These are phyloP conservation scores for Ceratobasidium sp. DNA, from an alignment of 1,284 basidiomycete species.

Conservation along the genomic window DNA sequence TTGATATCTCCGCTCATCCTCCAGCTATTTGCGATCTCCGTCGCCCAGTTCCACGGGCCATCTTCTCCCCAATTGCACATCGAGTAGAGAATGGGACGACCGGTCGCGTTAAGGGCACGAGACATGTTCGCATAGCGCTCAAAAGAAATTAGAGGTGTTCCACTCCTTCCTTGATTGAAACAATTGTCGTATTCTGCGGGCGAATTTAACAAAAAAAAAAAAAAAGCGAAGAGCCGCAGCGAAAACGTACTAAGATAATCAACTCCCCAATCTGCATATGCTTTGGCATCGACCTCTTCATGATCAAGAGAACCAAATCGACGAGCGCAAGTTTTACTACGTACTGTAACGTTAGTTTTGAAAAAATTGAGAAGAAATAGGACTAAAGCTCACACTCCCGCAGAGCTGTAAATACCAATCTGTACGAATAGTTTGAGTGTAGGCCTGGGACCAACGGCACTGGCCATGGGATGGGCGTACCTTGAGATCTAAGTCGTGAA, in stretches of 20 bases:
- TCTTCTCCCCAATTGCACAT: slow-evolving; percentile 68
- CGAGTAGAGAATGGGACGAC: slow-evolving; percentile 67
- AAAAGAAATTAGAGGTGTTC: slow-evolving; percentile 61
- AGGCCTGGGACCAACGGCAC: background rate
- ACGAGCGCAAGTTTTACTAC: slow-evolving; percentile 62
- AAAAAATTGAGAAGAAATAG: background rate
- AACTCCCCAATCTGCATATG: slow-evolving; percentile 64
- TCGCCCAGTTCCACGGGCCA: slow-evolving; percentile 65
- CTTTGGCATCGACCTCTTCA: slow-evolving; percentile 65
- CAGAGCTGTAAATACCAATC: slow-evolving; percentile 66
- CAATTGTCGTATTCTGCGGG: slow-evolving; percentile 65
- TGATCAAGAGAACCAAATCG: slow-evolving; percentile 64
- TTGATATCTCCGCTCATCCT: slow-evolving; percentile 64
- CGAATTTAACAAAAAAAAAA: background rate
- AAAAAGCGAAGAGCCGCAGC: background rate
- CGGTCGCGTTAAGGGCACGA: slow-evolving; percentile 65
- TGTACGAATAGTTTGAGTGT: slow-evolving; percentile 45
- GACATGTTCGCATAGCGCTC: slow-evolving; percentile 66
- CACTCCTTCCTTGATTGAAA: slow-evolving; percentile 63
- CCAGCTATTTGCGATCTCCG: slow-evolving; percentile 65
- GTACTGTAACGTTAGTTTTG: background rate
- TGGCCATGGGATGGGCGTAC: slow-evolving; percentile 50
- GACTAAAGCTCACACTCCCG: slow-evolving; percentile 59
- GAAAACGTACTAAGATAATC: slow-evolving; percentile 60
- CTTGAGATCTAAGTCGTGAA: slow-evolving; percentile 64